phyloP scores from a whole-genome alignment of 352 stramenopile genomes.

The Phytophthora hybrid region DNA sequence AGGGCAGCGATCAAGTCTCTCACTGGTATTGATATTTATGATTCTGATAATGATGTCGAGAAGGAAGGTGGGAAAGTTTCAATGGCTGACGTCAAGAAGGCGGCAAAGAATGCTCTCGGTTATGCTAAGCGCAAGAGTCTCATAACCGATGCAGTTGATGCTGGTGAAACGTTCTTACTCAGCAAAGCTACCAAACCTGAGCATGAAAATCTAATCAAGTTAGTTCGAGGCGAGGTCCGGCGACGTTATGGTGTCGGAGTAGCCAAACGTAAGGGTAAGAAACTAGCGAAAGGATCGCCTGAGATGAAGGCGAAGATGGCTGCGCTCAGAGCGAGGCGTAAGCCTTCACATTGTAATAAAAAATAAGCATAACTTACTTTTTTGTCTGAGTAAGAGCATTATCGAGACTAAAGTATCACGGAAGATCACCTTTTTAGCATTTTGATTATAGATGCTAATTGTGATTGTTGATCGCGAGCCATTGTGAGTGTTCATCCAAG shows the following conservation, averaged over 20 bases:
- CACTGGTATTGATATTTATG: not conserved
- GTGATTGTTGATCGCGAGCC: constrained; percentile 14
- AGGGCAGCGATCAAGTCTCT: not conserved
- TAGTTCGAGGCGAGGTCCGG: not conserved
- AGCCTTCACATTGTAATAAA: constrained; percentile 8
- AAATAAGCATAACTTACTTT: constrained; percentile 8
- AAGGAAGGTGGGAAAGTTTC: not conserved
- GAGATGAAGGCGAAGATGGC: too few species aligned
- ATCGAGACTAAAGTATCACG: not conserved
- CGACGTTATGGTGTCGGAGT: not conserved
- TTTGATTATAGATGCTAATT: constrained; percentile 24
- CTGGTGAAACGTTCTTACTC: not conserved
- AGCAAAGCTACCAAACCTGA: not conserved
- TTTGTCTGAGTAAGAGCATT: constrained; percentile 22
- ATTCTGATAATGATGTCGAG: not conserved
- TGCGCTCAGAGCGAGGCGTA: not conserved
- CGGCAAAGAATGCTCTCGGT: not conserved
- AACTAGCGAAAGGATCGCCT: not conserved
- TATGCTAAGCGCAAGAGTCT: not conserved
- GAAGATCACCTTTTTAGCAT: constrained; percentile 16
- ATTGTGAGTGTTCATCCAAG: constrained; percentile 25
- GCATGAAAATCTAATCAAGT: not conserved
- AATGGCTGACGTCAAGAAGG: not conserved
- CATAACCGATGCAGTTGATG: not conserved
- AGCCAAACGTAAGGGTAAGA: not conserved